These are phyloP conservation scores for Xenosphaeropsis pyriputrescens DNA, from an alignment of 2,329 filamentous ascomycete genomes.

Conservation along the genomic window DNA sequence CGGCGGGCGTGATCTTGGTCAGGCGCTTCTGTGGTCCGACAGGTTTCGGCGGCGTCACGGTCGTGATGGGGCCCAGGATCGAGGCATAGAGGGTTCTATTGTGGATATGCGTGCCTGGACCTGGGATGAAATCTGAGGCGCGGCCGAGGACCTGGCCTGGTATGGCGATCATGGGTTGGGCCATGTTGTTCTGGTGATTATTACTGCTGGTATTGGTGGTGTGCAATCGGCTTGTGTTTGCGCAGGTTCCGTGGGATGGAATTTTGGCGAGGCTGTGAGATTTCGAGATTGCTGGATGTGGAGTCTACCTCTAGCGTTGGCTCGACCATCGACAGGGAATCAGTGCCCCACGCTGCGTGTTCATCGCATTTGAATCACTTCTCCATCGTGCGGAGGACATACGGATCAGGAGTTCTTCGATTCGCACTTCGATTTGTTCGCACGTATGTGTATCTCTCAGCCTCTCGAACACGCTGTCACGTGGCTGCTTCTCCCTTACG, in stretches of 20 bases:
- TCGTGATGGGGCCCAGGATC: slow-evolving; percentile 56
- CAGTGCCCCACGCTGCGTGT: too few relatives aligned
- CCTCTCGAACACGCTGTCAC: too few relatives aligned
- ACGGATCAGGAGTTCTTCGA: too few relatives aligned
- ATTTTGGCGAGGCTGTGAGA: slow-evolving; percentile 1
- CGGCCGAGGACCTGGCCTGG: slow-evolving; percentile 73
- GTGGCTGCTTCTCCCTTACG: too few relatives aligned
- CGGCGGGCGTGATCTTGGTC: slow-evolving; percentile 36
- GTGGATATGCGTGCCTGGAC: slow-evolving; percentile 74
- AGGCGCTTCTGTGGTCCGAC: slow-evolving; percentile 39
- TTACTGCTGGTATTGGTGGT: background rate
- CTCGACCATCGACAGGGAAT: too few relatives aligned
- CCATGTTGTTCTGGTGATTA: slow-evolving; percentile 4
- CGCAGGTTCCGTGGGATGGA: background rate
- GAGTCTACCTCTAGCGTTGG: too few relatives aligned
- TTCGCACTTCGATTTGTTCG: too few relatives aligned
- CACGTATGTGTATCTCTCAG: too few relatives aligned
- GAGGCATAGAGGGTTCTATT: slow-evolving; percentile 66
- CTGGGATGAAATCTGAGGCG: slow-evolving; percentile 50
- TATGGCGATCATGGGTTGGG: slow-evolving; percentile 42
- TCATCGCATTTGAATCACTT: too few relatives aligned
- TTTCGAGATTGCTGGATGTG: background rate
- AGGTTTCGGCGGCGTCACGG: slow-evolving; percentile 26
- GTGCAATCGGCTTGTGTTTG: background rate
- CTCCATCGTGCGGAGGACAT: too few relatives aligned